Percentiles rank a stretch among this genome's conserved stretches.
Evolutionary conservation across 2,329 filamentous ascomycete species (phyloP).

Genomic region (Xylaria sp.): DNA sequence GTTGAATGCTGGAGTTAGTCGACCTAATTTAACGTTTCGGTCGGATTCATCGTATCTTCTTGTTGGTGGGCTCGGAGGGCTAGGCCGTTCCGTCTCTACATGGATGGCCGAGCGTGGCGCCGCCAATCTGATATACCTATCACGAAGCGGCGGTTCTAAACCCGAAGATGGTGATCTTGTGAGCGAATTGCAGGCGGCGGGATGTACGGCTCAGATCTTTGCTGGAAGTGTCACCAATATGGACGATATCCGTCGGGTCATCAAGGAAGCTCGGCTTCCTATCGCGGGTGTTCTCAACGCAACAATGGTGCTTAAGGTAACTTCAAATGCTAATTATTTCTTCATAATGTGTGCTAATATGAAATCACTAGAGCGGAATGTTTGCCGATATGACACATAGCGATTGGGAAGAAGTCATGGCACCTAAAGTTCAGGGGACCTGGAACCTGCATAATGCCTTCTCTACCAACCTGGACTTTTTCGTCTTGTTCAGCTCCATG

Average conservation of each 20-base stretch:
- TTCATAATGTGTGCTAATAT: no score
- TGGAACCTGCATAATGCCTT: conserved; percentile 48
- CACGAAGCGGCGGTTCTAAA: conserved; percentile 15
- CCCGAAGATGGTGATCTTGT: conserved; percentile 10
- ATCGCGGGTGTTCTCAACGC: no score
- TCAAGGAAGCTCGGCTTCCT: no score
- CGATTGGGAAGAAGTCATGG: conserved; percentile 40
- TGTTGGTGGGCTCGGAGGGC: conserved; percentile 1
- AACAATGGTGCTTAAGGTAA: no score
- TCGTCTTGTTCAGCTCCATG: conserved; percentile 43
- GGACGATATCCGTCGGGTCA: background rate
- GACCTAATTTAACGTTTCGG: no score
- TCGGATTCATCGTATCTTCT: background rate
- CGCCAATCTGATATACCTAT: conserved; percentile 17
- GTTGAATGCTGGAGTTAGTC: no score
- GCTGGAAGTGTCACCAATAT: background rate
- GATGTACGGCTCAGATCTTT: background rate
- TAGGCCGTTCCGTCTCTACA: background rate
- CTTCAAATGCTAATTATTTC: no score
- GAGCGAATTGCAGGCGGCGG: conserved; percentile 24
- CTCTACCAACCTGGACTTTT: conserved; percentile 42
- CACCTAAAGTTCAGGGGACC: conserved; percentile 48
- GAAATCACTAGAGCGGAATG: background rate
- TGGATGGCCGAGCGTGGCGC: conserved; percentile 8
- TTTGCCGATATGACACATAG: conserved; percentile 42